Evolutionary conservation across 179 eudicot genomes (phyloP).

Genomic region (Actinidia chinensis): DNA sequence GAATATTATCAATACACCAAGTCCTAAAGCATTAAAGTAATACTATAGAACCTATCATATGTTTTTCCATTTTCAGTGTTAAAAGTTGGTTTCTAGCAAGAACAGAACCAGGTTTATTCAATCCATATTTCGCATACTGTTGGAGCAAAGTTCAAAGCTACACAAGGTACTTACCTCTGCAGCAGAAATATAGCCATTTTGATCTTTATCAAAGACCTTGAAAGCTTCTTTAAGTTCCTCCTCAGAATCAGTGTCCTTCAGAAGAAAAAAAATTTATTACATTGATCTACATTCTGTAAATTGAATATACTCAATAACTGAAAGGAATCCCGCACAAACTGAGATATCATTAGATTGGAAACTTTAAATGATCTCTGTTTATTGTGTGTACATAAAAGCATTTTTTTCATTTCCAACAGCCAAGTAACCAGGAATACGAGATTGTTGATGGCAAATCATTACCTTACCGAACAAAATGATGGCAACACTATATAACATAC

Average conservation of each 20-base stretch:
- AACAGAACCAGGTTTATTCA: not conserved
- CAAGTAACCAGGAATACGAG: not conserved
- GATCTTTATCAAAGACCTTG: slow-evolving; percentile 19
- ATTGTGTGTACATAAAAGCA: too few species aligned
- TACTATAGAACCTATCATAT: too few species aligned
- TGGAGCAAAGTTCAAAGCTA: not conserved
- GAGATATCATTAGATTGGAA: not conserved
- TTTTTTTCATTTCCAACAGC: not conserved
- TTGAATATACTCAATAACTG: not conserved
- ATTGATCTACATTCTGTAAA: not conserved
- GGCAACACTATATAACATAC: too few species aligned
- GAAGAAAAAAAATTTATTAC: not conserved
- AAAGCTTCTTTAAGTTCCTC: slow-evolving; percentile 19
- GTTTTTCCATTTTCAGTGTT: too few species aligned
- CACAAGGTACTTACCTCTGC: slow-evolving; percentile 1
- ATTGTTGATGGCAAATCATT: not conserved
- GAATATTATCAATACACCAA: not conserved
- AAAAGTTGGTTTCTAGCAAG: not conserved
- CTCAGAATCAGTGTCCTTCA: slow-evolving; percentile 21
- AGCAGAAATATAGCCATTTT: slow-evolving; percentile 11
- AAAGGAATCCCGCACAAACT: not conserved
- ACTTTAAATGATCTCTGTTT: not conserved
- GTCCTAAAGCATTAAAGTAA: too few species aligned
- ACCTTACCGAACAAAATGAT: too few species aligned
- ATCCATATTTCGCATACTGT: too few species aligned